A percentile compares a stretch with the other conserved stretches of the same genome.
These are phyloP conservation scores for Coccinonectria pachysandricola DNA, from an alignment of 2,329 filamentous ascomycete species.

Conservation along the genomic window DNA sequence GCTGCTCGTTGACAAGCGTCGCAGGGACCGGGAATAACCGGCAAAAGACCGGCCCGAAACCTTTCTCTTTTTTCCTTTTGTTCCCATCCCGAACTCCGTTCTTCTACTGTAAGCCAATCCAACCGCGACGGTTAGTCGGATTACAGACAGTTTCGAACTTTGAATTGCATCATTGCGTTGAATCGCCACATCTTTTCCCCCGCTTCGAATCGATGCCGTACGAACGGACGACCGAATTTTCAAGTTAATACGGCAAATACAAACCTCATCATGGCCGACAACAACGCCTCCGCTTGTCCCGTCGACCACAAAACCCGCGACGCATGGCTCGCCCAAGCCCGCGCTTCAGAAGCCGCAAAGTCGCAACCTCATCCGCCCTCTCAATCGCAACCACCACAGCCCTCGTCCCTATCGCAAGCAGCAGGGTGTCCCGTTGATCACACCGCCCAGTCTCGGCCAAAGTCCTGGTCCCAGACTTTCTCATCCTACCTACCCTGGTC, in stretches of 20 bases:
- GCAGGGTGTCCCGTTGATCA: slow-evolving; percentile 26
- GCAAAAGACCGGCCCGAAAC: slow-evolving; percentile 15
- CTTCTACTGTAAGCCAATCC: slow-evolving; percentile 12
- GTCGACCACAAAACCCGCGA: slow-evolving; percentile 85
- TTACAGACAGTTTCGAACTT: slow-evolving; percentile 3
- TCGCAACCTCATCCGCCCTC: slow-evolving; percentile 11
- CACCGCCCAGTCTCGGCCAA: slow-evolving; percentile 14
- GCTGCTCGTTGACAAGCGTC: no score
- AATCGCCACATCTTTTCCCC: no score
- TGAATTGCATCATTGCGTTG: slow-evolving; percentile 13
- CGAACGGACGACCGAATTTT: no score
- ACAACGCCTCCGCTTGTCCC: slow-evolving; percentile 50
- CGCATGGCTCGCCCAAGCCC: slow-evolving; percentile 69
- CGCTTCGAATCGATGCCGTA: no score
- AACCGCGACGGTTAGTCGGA: no score
- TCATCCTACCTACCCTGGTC: slow-evolving; percentile 32
- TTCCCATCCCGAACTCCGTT: slow-evolving; percentile 4
- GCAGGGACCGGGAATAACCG: slow-evolving; percentile 1
- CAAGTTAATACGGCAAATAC: neutral
- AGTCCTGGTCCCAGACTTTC: slow-evolving; percentile 35
- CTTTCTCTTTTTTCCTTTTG: no score
- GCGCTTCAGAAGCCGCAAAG: slow-evolving; percentile 34
- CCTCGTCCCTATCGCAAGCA: slow-evolving; percentile 6
- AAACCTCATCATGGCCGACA: slow-evolving; percentile 18
- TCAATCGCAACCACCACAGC: neutral